Evolutionary conservation across 306 rosid species (phyloP).

Genomic region (Rosa persica): DNA sequence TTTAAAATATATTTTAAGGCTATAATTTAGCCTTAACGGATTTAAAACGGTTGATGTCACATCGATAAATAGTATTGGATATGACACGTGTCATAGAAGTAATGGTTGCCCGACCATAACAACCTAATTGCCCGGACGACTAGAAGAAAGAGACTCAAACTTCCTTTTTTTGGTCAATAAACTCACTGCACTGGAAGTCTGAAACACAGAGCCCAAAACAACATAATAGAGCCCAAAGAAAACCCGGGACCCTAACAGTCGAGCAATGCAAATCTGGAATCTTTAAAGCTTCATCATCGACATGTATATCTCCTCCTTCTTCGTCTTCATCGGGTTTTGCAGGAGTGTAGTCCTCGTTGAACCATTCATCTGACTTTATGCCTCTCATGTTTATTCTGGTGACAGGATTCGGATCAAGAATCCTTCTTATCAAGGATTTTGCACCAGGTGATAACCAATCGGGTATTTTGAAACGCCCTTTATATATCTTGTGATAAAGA

Average conservation of each 20-base stretch:
- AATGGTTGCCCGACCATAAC: too few species aligned
- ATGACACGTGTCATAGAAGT: too few species aligned
- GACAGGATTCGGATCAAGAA: constrained; percentile 74
- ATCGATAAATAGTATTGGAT: too few species aligned
- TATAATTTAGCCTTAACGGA: too few species aligned
- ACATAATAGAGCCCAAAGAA: not conserved
- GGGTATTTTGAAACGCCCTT: constrained; percentile 62
- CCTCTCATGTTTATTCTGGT: constrained; percentile 59
- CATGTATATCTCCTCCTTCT: not conserved
- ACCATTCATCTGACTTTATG: constrained; percentile 83
- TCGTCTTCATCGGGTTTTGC: constrained; percentile 50
- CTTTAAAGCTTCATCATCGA: not conserved
- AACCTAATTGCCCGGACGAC: too few species aligned
- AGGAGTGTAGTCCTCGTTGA: constrained; percentile 59
- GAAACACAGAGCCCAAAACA: not conserved
- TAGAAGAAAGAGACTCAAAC: not conserved
- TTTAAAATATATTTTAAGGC: too few species aligned
- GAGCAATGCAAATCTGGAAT: not conserved
- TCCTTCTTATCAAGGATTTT: constrained; percentile 55
- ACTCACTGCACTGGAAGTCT: not conserved
- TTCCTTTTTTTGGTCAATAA: not conserved
- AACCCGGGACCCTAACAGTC: not conserved
- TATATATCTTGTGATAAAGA: constrained; percentile 77
- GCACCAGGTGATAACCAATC: constrained; percentile 76
- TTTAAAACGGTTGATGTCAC: too few species aligned